A percentile compares a stretch with the other conserved stretches of the same genome.
phyloP scores from a whole-genome alignment of 495 filamentous ascomycete genomes.

The Cryomyces antarcticus region DNA sequence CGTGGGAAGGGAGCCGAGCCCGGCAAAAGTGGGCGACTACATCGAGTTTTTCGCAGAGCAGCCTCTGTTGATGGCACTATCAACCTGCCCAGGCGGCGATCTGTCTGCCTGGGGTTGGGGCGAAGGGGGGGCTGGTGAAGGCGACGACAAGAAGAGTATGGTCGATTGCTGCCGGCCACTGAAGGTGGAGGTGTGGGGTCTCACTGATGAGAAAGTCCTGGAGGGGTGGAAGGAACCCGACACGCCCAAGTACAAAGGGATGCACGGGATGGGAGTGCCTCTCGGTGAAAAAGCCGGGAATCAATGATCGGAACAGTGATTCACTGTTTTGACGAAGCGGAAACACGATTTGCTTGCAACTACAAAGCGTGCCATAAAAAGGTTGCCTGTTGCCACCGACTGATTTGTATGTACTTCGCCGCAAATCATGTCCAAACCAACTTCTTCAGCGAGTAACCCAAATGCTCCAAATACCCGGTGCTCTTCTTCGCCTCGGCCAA shows the following conservation, averaged over 20 bases:
- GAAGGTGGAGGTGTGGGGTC: conserved; percentile 45
- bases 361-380: too few species aligned
- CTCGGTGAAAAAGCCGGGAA: too few species aligned
- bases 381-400: too few species aligned
- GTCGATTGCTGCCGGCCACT: conserved; percentile 51
- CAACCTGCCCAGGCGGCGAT: conserved; percentile 40
- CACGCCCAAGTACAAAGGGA: conserved; percentile 36
- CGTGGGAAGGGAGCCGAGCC: conserved; percentile 31
- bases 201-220: conserved; percentile 32
- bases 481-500: conserved; percentile 69
- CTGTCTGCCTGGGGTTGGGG: conserved; percentile 60
- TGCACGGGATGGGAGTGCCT: conserved; percentile 40
- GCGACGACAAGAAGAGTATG: conserved; percentile 39
- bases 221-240: conserved; percentile 40
- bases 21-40: conserved; percentile 41
- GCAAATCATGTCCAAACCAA: conserved; percentile 58
- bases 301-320: too few species aligned
- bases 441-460: conserved; percentile 75
- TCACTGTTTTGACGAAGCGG: too few species aligned
- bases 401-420: too few species aligned
- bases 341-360: too few species aligned
- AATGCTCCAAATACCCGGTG: conserved; percentile 67
- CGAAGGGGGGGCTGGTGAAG: conserved; percentile 35
- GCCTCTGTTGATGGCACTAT: conserved; percentile 54
- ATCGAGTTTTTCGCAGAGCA: conserved; percentile 65